Conservation (phyloP, 1,284 basidiomycete species). For the Rhodotorula sp. region DNA sequence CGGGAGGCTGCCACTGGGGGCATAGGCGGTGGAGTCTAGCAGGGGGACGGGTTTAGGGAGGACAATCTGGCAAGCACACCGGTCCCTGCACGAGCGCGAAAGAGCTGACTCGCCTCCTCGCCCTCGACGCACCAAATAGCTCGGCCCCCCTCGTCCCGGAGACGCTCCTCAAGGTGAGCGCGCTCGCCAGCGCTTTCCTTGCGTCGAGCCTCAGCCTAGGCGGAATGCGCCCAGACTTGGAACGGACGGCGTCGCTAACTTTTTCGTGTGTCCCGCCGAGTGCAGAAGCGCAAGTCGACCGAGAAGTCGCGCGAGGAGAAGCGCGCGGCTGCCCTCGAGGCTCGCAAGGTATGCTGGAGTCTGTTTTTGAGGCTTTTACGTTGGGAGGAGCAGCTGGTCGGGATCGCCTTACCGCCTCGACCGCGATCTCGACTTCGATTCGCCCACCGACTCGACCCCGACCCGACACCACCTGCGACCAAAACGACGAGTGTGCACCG, state of each 20-base stretch:
- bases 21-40: too few species aligned
- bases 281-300: conserved; percentile 88
- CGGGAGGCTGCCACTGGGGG: too few species aligned
- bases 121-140: conserved; percentile 5
- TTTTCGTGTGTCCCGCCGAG: neutral
- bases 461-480: neutral
- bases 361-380: too few species aligned
- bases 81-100: neutral
- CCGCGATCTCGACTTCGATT: neutral
- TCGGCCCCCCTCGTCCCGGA: conserved; percentile 79
- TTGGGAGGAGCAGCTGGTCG: neutral
- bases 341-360: conserved; percentile 73
- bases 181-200: neutral
- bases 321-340: conserved; percentile 76
- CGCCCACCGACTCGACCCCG: neutral
- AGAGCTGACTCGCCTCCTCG: neutral
- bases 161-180: conserved; percentile 78
- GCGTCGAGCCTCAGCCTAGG: too few species aligned
- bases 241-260: neutral
- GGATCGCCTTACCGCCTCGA: neutral
- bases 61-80: too few species aligned
- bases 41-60: too few species aligned
- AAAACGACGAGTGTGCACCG: conserved; percentile 8
- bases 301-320: conserved; percentile 97
- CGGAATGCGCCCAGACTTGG: neutral